Evolutionary conservation across 305 asterid genomes (phyloP), one percentile per base, ranked within the genome.

Genomic region (Fraxinus baroniana): DNA sequence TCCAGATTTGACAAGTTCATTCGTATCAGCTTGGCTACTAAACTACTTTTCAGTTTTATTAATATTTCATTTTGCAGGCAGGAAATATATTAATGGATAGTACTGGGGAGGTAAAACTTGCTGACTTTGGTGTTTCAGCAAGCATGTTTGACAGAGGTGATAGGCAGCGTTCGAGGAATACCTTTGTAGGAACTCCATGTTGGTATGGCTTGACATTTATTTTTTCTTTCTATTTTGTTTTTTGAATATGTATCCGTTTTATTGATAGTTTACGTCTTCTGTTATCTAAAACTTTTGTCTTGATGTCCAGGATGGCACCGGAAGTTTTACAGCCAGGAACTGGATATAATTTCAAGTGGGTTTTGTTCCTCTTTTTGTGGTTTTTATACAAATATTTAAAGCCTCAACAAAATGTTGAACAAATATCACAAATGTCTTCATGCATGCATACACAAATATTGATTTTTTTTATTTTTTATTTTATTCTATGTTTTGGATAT

Each of bases 141-240:
- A 91, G 92, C 90, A 85, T 96, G 98, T 94, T 94, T 90, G 99
- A 96, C 89, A 93, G 83, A 86, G 98, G 98, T 86, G 99, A 93
- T 87, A 91, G 99, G 84, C 99, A 93, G 81, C 94, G 98, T 30
- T 93, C 99, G 71, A 91, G 99, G 88, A 96, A 93, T 89, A 96
- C 99, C 77, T 96, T 96, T 84, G 98, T 96, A 28, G 99, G 99
- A 87, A 96, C 99, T 89, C 99, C 99, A 41, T 96, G 99, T 94
- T 96, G 99, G 99, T 96, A 88, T 33, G 83, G 37, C 36, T 79
- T 78, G 68, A 78, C 80, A 18, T 78, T 79, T 71, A 80, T 74
- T 80, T 79, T 68, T 86, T 75, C 70, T n/a, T 76, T 76, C 33
- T 75, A 73, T 64, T 20, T 24, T 57, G 26, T 13, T 81, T 64